These are phyloP conservation scores for Suillus clintonianus DNA, from an alignment of 768 basidiomycete genomes.

Conservation along the genomic window DNA sequence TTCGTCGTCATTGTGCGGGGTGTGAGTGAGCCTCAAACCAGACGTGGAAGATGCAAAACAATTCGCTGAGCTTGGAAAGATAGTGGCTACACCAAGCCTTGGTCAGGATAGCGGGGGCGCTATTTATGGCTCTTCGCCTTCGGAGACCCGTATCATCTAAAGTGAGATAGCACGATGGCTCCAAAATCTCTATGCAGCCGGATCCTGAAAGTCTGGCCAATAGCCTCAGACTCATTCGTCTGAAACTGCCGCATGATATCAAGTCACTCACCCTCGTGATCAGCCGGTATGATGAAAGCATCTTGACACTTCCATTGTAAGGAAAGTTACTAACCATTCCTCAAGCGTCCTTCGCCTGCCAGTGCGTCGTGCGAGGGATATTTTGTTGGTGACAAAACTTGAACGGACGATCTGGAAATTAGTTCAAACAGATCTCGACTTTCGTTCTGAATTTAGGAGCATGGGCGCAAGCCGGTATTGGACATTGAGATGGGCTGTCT, in stretches of 20 bases:
- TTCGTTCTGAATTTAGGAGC: too few relatives aligned
- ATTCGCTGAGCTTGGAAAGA: not conserved
- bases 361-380: too few relatives aligned
- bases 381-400: not conserved
- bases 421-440: not conserved
- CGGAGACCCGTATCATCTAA: not conserved
- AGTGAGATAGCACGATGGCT: not conserved
- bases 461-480: too few relatives aligned
- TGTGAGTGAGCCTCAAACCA: not conserved
- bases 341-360: too few relatives aligned
- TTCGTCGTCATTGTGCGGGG: conserved; percentile 29
- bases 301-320: not conserved
- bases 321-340: not conserved
- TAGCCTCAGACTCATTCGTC: not conserved
- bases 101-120: not conserved
- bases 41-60: not conserved
- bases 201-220: not conserved
- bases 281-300: not conserved
- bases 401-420: not conserved
- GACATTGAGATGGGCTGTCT: too few relatives aligned
- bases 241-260: not conserved
- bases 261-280: not conserved
- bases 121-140: not conserved
- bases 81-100: not conserved
- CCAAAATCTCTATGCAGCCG: not conserved